These are phyloP conservation scores for Melampsora larici-populina DNA, from an alignment of 1,284 basidiomycete genomes.

Conservation along the genomic window DNA sequence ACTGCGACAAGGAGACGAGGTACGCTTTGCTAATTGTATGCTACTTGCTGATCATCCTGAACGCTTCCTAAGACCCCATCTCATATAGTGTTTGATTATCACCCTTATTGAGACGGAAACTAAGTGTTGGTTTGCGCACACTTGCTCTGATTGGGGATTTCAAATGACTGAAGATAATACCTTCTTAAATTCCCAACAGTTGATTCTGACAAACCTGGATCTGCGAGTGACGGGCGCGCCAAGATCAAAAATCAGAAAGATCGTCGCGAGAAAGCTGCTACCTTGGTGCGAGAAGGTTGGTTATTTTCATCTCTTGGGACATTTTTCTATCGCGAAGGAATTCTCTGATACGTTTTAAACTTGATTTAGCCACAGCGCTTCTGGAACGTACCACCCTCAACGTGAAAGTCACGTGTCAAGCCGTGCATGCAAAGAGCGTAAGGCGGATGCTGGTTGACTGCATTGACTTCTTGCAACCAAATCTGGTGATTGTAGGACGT, in stretches of 20 bases:
- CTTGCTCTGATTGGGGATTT: not conserved
- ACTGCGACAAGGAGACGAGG: slow-evolving; percentile 39
- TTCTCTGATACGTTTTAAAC: not conserved
- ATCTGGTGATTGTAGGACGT: slow-evolving; percentile 36
- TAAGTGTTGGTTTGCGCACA: slow-evolving; percentile 7
- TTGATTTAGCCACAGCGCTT: slow-evolving; percentile 19
- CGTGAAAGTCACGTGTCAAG: slow-evolving; percentile 36
- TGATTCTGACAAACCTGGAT: slow-evolving; percentile 10
- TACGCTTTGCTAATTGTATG: not conserved
- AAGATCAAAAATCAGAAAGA: slow-evolving; percentile 42
- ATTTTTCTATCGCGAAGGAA: not conserved
- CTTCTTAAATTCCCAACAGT: slow-evolving; percentile 6
- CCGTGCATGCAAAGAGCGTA: slow-evolving; percentile 31
- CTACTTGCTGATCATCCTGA: too few relatives aligned
- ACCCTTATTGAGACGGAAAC: slow-evolving; percentile 42
- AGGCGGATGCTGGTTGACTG: slow-evolving; percentile 35
- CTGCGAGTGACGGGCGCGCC: slow-evolving; percentile 9
- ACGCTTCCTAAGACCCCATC: not conserved
- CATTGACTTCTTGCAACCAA: slow-evolving; percentile 39
- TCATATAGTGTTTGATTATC: slow-evolving; percentile 28
- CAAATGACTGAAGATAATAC: not conserved
- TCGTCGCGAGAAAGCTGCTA: slow-evolving; percentile 32
- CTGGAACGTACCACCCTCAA: slow-evolving; percentile 35
- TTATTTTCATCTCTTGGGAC: not conserved
- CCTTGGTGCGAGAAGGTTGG: slow-evolving; percentile 34